A percentile compares a stretch with the other conserved stretches of the same genome.
Conservation (phyloP, 148 eudicot genomes). For the Agrostemma githago region DNA sequence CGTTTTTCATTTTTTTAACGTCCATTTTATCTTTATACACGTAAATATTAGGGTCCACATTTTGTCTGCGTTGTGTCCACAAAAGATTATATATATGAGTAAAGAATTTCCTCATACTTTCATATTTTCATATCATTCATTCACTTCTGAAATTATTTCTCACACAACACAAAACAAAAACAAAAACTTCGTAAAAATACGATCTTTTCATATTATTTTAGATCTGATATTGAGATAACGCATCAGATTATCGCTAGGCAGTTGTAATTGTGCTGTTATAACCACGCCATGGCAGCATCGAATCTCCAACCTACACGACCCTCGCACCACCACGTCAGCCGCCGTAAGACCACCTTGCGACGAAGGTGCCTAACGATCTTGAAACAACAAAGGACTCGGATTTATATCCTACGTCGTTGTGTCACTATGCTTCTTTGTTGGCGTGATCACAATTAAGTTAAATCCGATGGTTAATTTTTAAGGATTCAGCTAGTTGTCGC, state of each 20-base stretch:
- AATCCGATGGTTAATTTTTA: not conserved
- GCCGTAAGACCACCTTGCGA: conserved; percentile 32
- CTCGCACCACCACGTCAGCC: conserved; percentile 8
- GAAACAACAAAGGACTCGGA: conserved; percentile 56
- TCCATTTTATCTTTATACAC: no score
- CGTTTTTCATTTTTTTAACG: not conserved
- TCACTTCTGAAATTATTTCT: not conserved
- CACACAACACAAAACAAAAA: not conserved
- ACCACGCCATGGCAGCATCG: conserved; percentile 15
- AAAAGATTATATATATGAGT: conserved; percentile 15
- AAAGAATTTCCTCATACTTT: not conserved
- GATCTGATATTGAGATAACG: no score
- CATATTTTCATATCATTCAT: not conserved
- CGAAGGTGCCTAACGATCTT: conserved; percentile 37
- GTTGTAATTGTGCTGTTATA: no score
- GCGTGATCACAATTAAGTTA: conserved; percentile 32
- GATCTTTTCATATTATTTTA: no score
- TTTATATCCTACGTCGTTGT: conserved; percentile 59
- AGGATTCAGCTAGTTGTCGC: not conserved
- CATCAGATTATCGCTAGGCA: no score
- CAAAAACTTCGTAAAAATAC: no score
- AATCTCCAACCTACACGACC: conserved; percentile 5
- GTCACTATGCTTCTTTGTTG: conserved; percentile 70
- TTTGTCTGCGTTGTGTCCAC: not conserved
- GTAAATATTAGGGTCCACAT: conserved; percentile 16